Percentiles rank a stretch among this genome's conserved stretches.
phyloP scores from a whole-genome alignment of 257 asterid species.

The Scutellaria galericulata region DNA sequence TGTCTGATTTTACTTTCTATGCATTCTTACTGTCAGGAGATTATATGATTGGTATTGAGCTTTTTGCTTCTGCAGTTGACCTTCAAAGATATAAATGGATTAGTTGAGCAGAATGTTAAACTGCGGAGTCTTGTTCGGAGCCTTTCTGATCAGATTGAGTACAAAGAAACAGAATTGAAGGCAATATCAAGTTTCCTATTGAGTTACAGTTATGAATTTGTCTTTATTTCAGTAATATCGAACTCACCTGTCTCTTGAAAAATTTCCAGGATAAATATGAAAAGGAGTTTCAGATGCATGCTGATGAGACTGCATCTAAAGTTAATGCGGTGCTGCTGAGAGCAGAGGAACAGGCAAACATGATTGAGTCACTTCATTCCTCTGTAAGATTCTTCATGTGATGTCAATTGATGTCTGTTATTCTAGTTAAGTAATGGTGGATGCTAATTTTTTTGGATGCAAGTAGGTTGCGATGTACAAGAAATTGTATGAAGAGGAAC shows the following conservation, averaged over 20 bases:
- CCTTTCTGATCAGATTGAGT: conserved; percentile 77
- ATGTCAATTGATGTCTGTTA: conserved; percentile 21
- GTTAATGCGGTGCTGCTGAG: conserved; percentile 70
- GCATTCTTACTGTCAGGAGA: conserved; percentile 5
- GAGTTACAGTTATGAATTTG: background rate
- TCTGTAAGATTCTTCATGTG: conserved; percentile 61
- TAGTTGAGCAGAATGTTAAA: conserved; percentile 90
- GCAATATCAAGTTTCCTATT: conserved; percentile 34
- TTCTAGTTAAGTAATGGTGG: conserved; percentile 3
- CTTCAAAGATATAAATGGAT: conserved; percentile 84
- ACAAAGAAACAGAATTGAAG: conserved; percentile 75
- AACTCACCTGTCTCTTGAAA: conserved; percentile 28
- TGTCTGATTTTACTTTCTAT: conserved; percentile 12
- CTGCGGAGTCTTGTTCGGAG: conserved; percentile 69
- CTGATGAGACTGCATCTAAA: conserved; percentile 64
- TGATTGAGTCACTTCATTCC: conserved; percentile 92
- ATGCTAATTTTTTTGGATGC: conserved; percentile 4
- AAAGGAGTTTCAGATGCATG: conserved; percentile 68
- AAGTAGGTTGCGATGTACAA: conserved; percentile 89
- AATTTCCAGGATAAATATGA: conserved; percentile 67
- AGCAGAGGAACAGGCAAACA: conserved; percentile 82
- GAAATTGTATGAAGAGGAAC: conserved; percentile 84
- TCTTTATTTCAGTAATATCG: conserved; percentile 14
- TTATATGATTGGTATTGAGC: conserved; percentile 14
- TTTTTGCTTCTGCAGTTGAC: conserved; percentile 59